Evolutionary conservation across 2,329 filamentous ascomycete genomes (phyloP), one percentile per base, ranked within the genome.

Genomic region (Epichloe festucae): DNA sequence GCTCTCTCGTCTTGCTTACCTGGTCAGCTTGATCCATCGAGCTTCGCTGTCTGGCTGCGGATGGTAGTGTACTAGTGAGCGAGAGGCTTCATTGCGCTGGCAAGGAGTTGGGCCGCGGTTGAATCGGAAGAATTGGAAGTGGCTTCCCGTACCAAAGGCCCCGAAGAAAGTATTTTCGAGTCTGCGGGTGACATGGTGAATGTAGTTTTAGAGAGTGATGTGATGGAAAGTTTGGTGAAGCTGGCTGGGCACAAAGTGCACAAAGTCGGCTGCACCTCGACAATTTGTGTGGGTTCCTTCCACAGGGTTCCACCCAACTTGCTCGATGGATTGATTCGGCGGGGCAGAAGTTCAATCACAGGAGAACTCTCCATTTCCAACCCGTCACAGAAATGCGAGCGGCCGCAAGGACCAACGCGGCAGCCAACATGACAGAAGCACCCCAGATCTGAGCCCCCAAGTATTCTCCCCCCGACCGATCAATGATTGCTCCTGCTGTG

Each of bases 21-120:
- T 76, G 56, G 78, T 70, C 6, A 83, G 70, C 59, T 75, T 79
- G 35, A 76, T 76, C 80, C 80, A 84, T 59, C 70, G 71, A 19
- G 79, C 79, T 52, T 84, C 76, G 11, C 60, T 64, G 23, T 74
- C 69, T 35, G 68, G 57, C 77, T 80, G 3, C 8, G 27, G 10
- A 31, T 10, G 27, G 27, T 31, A 44, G 19, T 15, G 5, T 7
- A 12, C 19, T 10, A 27, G 46, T 49, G 19, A 51, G 47, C 39
- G 39, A n/a, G 21, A 35, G 4, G 23, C 27, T 40, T 19, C 23
- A 5, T 42, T 46, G 38, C 23, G 11, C 40, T 27, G 49, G 34
- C 34, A 34, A 34, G 39, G 23, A 44, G 39, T 23, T 34, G 10
- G 17, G 17, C n/a, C 0, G 10, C 11, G 27, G 27, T 15, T 6